Conservation (phyloP, 2,329 filamentous ascomycete genomes). For the Cercospora sesami region DNA sequence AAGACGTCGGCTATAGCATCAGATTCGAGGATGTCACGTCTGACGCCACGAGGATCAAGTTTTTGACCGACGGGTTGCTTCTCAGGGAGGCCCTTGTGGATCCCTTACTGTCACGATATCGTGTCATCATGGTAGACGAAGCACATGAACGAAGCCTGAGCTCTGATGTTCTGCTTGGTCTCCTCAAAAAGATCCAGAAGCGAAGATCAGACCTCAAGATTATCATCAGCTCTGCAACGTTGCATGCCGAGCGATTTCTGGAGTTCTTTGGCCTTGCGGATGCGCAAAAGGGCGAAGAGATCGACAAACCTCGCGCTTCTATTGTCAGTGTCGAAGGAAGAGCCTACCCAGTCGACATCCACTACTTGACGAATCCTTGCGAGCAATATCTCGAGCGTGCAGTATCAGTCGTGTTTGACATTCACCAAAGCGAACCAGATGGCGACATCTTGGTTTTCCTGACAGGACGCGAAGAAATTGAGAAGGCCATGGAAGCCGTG, state of each 20-base stretch:
- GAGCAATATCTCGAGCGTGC: slow-evolving; percentile 86
- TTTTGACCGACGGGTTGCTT: slow-evolving; percentile 88
- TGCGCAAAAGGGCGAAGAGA: slow-evolving; percentile 32
- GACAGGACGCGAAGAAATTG: slow-evolving; percentile 91
- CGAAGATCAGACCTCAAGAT: slow-evolving; percentile 79
- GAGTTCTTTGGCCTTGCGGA: slow-evolving; percentile 67
- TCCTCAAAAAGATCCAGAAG: slow-evolving; percentile 86
- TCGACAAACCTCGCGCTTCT: slow-evolving; percentile 46
- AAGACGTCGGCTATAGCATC: slow-evolving; percentile 86
- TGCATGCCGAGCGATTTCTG: slow-evolving; percentile 85
- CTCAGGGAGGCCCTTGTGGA: slow-evolving; percentile 91
- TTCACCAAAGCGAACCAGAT: slow-evolving; percentile 75
- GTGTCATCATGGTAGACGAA: slow-evolving; percentile 96
- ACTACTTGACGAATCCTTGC: slow-evolving; percentile 74
- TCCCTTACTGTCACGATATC: slow-evolving; percentile 85
- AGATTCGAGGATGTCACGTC: slow-evolving; percentile 90
- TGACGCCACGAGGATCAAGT: slow-evolving; percentile 82
- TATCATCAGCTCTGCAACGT: slow-evolving; percentile 87
- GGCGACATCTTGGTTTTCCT: slow-evolving; percentile 91
- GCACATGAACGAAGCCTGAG: slow-evolving; percentile 92
- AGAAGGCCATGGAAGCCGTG: slow-evolving; percentile 74
- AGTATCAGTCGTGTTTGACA: slow-evolving; percentile 80
- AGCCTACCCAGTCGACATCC: slow-evolving; percentile 82
- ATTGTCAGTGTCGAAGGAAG: slow-evolving; percentile 87
- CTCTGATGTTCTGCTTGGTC: slow-evolving; percentile 83